Base-by-base conservation (phyloP, 1,284 basidiomycete genomes). In the Sphaerobolus stellatus region DNA sequence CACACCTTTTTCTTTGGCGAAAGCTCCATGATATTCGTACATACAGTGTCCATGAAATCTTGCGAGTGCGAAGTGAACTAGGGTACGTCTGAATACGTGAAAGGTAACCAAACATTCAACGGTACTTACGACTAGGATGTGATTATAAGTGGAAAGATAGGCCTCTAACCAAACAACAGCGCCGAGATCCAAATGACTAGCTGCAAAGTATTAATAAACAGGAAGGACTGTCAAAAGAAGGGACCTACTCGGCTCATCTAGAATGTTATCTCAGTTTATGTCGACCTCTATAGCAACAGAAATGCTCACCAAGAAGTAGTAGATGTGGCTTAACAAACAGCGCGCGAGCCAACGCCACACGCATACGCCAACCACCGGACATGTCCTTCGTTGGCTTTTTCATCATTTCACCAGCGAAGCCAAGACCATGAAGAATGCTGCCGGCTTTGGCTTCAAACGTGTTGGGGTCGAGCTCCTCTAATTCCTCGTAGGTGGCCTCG, bases 121-220 rank as follows among this genome's bases (percentile, higher is more conserved):
- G 58, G 64, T 52, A 59, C 64, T 59, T 58, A 67, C 66, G 66
- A 98, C 91, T 62, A 99, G 83, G 69, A 98, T 98, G 72, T 98
- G 94, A 78, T 97, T 98, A 78, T 98, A 99, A 47, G 93, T 98
- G 45, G 92, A 92, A 43, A 98, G 80, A 75, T 98, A 98, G 13
- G 95, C 96, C 73, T 99, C 96, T 54, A 99, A 80, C 96, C 96
- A 99, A 56, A 98, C 96, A 62, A 99, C 96, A 52, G 96, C 96
- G 61, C 95, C 95, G 54, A 98, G 78, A 79, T 98, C 95, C 72
- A 98, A 81, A 69, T 94, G 92, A 71, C 94, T 94, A 30, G 88
- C 62, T 62, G 48, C 29, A 47, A 24, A 36, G 6, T 30, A 40
- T 57, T 33, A 58, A 46, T 13, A 53, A 8, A 43, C 9, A 36